phyloP scores from a whole-genome alignment of 2,329 filamentous ascomycete species.

The Aspergillus ruber region DNA sequence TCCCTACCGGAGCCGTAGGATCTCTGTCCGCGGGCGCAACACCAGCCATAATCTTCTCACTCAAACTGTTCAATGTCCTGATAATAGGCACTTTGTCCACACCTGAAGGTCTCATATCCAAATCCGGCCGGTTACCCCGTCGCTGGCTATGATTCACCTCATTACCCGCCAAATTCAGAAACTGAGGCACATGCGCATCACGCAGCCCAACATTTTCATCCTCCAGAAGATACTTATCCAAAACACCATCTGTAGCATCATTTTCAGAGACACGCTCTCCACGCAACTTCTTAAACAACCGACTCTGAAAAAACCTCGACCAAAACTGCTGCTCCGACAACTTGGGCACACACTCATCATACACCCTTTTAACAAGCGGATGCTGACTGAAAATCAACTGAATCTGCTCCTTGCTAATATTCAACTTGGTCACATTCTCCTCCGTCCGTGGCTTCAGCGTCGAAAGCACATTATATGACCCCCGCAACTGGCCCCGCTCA shows the following conservation, averaged over 20 bases:
- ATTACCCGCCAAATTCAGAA: slow-evolving; percentile 88
- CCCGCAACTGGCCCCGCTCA: slow-evolving; percentile 76
- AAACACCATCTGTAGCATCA: slow-evolving; percentile 68
- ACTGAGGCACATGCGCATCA: slow-evolving; percentile 68
- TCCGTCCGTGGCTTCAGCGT: slow-evolving; percentile 75
- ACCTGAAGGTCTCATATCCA: slow-evolving; percentile 76
- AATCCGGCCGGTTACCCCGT: slow-evolving; percentile 78
- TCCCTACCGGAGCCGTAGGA: slow-evolving; percentile 56
- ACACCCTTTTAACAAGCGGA: slow-evolving; percentile 80
- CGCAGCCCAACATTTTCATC: slow-evolving; percentile 54
- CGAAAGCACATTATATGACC: slow-evolving; percentile 88
- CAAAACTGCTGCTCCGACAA: slow-evolving; percentile 78
- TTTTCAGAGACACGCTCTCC: slow-evolving; percentile 77
- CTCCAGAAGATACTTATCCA: slow-evolving; percentile 77
- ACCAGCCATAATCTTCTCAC: slow-evolving; percentile 86
- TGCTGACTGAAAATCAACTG: slow-evolving; percentile 90
- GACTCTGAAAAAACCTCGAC: slow-evolving; percentile 88
- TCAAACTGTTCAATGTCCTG: slow-evolving; percentile 79
- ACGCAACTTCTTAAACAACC: slow-evolving; percentile 81
- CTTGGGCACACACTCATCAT: slow-evolving; percentile 86
- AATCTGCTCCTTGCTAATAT: slow-evolving; percentile 85
- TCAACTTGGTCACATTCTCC: slow-evolving; percentile 69
- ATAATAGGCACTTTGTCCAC: slow-evolving; percentile 80
- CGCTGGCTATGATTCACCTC: slow-evolving; percentile 88
- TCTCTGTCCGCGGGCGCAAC: slow-evolving; percentile 73